Evolutionary conservation across 2,329 filamentous ascomycete species (phyloP), one percentile per base, ranked within the genome.

Genomic region (Helotiales sp.): DNA sequence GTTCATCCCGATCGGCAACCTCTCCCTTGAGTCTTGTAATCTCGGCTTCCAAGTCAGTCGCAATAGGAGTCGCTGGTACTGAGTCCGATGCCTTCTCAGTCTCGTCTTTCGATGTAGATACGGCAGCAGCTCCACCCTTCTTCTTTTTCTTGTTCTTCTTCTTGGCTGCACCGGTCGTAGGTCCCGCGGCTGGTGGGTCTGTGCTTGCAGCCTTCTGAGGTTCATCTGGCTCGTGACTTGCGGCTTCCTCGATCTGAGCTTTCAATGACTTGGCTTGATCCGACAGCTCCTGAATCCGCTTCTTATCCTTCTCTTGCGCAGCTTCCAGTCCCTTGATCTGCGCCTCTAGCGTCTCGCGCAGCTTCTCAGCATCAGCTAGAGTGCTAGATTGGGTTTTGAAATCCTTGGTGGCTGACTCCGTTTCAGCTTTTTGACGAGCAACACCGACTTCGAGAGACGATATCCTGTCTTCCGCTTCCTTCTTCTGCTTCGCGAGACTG

Each of bases 111-210:
- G 66, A 57, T 24, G 66, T 59, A 4, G 69, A 63, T 2, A 68
- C 65, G 7, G 69, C 65, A 8, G 69, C 62, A 44, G 58, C 65
- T 15, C 61, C 66, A 17, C 83, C 85, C 77, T 93, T 93, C 74
- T 87, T 89, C 81, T 96, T 96, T 78, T 93, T 96, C 71, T 90
- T 90, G 63, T 92, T 96, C 73, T 90, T 93, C 74, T 91, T 96
- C 75, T 92, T 93, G 58, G 76, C 76, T 10, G 77, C 73, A 13
- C 69, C 73, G 13, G 74, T 70, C 3, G 71, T 69, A 34, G 58
- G 24, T 46, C 52, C 57, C 15, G 51, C 38, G 17, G 46, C 91
- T 62, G 76, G 74, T 8, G 76, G 71, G n/a, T 69, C 73, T 10
- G 75, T 38, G 8, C 59, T 33, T 47, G 36, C 42, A 13, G 29